phyloP scores from a whole-genome alignment of 164 flowering plant genomes.

The Annona squamosa region DNA sequence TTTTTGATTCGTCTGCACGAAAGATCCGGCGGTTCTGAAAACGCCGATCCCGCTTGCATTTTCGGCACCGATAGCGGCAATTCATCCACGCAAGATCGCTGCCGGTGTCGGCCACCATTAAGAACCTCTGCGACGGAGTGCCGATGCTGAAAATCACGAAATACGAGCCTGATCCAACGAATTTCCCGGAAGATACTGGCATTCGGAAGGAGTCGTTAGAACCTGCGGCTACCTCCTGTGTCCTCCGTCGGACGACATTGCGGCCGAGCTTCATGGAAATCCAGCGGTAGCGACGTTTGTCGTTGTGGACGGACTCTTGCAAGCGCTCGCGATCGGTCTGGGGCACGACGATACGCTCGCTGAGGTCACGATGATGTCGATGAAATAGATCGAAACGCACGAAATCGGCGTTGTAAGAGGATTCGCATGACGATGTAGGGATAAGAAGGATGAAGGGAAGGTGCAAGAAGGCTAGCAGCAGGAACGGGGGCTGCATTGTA shows the following conservation, averaged over 20 bases:
- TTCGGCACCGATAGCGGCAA: constrained; percentile 28
- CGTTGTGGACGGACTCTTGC: not conserved
- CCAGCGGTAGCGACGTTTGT: not conserved
- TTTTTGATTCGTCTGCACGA: constrained; percentile 25
- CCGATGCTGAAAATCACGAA: constrained; percentile 45
- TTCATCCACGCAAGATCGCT: constrained; percentile 70
- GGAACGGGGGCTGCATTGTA: too few relatives aligned
- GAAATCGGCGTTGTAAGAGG: too few relatives aligned
- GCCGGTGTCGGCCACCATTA: constrained; percentile 53
- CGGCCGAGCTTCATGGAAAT: not conserved
- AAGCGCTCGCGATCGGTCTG: not conserved
- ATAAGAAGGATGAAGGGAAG: too few relatives aligned
- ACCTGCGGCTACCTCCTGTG: not conserved
- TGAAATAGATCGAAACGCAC: constrained; percentile 1
- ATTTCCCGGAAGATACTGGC: constrained; percentile 27
- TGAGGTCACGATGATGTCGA: not conserved
- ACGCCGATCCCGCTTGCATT: not conserved
- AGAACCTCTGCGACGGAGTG: constrained; percentile 41
- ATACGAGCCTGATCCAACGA: constrained; percentile 38
- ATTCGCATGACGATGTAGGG: too few relatives aligned
- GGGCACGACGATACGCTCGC: not conserved
- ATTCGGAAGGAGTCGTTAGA: not conserved
- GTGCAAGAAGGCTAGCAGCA: too few relatives aligned
- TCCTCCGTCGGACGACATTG: not conserved
- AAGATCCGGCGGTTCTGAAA: constrained; percentile 14